Evolutionary conservation across 2,329 filamentous ascomycete species (phyloP), one percentile per base, ranked within the genome.

Genomic region (Ophiostoma perfectum): DNA sequence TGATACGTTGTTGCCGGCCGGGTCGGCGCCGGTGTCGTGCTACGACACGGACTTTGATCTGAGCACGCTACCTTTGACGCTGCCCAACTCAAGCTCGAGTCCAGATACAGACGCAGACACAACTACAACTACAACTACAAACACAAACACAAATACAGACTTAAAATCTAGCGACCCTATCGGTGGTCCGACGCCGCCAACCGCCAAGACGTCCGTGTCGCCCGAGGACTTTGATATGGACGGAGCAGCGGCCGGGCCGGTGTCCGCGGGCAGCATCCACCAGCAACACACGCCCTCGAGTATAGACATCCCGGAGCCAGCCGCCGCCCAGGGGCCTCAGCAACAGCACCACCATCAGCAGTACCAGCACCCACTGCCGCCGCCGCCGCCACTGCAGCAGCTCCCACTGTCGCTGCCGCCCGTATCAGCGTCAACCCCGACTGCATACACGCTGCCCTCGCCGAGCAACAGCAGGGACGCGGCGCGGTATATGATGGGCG

Each of bases 31-130:
- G 9, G 75, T 80, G 39, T 77, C 78, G 67, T 70, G 72, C 16
- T 68, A 79, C n/a, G 78, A 79, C 65, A 81, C 78, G 2, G 78
- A 77, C 6, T 71, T 73, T 18, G 77, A 79, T 66, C 60, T 68
- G 18, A 55, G 49, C 49, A 55, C n/a, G 49, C 49, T 55, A 9
- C 49, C 49, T 2, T 55, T 55, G 49, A 18, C 2, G 7, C 49
- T 60, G 45, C 16, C 49, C 3, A 55, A n/a, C n/a, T 14, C 49
- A 18, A n/a, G 47, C 4, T 14, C 47, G 14, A 49, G 14, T 2
- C 47, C 47, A 16, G 47, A 49, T 27, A 27, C 27, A 27, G 27
- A 27, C 27, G 27, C 27, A 27, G 27, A 27, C 27, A 27, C 47
- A 55, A 18, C n/a, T 27, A 27, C 47, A 55, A 55, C 5, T 27